Evolutionary conservation across 176 grass and related monocot species (phyloP), one percentile per base, ranked within the genome.

Genomic region (Rhynchospora tenuis): DNA sequence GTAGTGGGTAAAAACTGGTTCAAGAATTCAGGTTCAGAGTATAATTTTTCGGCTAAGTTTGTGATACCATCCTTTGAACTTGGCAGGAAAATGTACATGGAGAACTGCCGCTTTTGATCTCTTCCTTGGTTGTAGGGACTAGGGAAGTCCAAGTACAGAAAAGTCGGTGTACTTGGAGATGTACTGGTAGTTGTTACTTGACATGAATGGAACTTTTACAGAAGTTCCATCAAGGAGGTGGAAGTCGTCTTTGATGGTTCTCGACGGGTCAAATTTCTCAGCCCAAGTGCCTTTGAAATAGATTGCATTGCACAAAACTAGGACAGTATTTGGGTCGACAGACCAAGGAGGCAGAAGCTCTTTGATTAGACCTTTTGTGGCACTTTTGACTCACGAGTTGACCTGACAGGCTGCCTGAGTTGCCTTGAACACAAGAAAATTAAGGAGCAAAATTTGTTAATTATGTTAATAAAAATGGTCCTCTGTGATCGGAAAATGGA

Each of bases 281-380:
- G 83, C 87, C 93, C 93, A 97, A 47, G 87, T 73, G 42, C 93
- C 91, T 84, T 93, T 91, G 64, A 97, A 97, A 86, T 97, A 93
- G 9, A 97, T 86, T 1, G 93, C 91, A 75, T 93, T 97, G 13
- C 91, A 83, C 78, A 97, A 84, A 56, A 97, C 87, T 69, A 97
- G 80, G 16, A 86, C 89, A 6, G 91, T 93, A 24, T 27, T 89
- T 4, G 29, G 58, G 5, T 91, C 83, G 83, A 97, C 87, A 86
- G 87, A 97, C 2, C 85, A 86, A 27, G 69, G 23, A 42, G 86
- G 89, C 8, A 93, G 91, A 70, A 97, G 82, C 48, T 89, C 83
- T 75, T 90, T 93, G 68, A 97, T 97, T n/a, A 97, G 89, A 69
- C 87, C 89, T 58, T 87, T 66, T 31, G 94, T 97, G 59, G 66